Conservation (phyloP, 306 rosid species). For the Senna siamea region DNA sequence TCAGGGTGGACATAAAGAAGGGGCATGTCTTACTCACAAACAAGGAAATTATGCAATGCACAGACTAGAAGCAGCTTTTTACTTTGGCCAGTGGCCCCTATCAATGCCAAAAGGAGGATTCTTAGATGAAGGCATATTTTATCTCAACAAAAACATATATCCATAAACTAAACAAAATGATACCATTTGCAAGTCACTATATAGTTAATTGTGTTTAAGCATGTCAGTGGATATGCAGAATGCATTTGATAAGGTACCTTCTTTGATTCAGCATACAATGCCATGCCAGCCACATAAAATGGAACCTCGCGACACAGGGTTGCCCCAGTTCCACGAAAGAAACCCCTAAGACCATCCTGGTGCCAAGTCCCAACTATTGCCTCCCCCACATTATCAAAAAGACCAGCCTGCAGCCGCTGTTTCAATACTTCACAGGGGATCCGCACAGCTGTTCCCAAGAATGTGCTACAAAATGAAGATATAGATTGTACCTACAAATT, state of each 20-base stretch:
- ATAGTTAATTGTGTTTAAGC: no score
- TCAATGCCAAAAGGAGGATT: not conserved
- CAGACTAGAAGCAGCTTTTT: not conserved
- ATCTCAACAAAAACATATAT: not conserved
- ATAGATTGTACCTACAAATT: conserved; percentile 82
- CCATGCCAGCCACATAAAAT: conserved; percentile 99
- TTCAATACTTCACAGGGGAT: conserved; percentile 97
- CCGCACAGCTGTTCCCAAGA: conserved; percentile 96
- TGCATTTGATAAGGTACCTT: conserved; percentile 52
- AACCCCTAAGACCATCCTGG: conserved; percentile 94
- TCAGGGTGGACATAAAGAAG: not conserved
- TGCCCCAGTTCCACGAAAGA: conserved; percentile 99
- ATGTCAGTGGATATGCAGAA: conserved; percentile 3
- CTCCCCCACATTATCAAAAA: conserved; percentile 85
- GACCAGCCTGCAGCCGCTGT: conserved; percentile 97
- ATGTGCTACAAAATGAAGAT: conserved; percentile 93
- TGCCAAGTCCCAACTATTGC: conserved; percentile 88
- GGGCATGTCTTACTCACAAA: not conserved
- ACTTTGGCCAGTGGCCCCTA: not conserved
- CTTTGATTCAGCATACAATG: conserved; percentile 94
- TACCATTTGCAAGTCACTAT: no score
- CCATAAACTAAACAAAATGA: not conserved
- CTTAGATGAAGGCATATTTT: not conserved
- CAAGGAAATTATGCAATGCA: not conserved
- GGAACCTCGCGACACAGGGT: conserved; percentile 99